phyloP scores from a whole-genome alignment of 805 yeast genomes.

The Yamadazyma akitaensis region DNA sequence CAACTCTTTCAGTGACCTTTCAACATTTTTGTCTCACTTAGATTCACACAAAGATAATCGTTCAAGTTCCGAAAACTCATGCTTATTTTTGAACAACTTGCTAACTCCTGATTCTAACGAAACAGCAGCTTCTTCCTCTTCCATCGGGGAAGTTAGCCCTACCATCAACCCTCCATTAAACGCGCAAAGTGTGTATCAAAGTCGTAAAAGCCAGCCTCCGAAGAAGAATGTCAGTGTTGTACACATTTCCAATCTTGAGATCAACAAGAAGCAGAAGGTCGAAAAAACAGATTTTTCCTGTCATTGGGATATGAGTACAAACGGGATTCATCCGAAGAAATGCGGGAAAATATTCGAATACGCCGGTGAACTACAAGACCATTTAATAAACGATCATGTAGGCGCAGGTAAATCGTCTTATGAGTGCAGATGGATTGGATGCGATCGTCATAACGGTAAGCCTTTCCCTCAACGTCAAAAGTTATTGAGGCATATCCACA shows the following conservation, averaged over 20 bases:
- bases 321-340: conserved; percentile 27
- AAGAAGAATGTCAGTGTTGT: conserved; percentile 12
- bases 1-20: conserved; percentile 50
- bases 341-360: conserved; percentile 53
- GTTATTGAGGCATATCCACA: conserved; percentile 77
- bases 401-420: conserved; percentile 70
- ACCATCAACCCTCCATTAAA: neutral
- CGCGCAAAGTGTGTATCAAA: neutral
- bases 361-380: conserved; percentile 66
- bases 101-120: conserved; percentile 6
- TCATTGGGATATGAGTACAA: conserved; percentile 37
- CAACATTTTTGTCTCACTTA: conserved; percentile 55
- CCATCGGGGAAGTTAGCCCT: neutral
- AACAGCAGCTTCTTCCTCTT: neutral
- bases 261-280: conserved; percentile 1
- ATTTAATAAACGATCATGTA: conserved; percentile 65
- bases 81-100: neutral
- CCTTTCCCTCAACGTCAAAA: conserved; percentile 83
- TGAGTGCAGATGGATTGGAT: conserved; percentile 74
- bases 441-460: conserved; percentile 57
- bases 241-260: conserved; percentile 29
- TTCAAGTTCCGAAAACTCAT: neutral
- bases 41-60: conserved; percentile 23
- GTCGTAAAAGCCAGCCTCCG: neutral
- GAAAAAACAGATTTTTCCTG: conserved; percentile 41